A percentile compares a stretch with the other conserved stretches of the same genome.
Evolutionary conservation across 73 alveolate genomes (phyloP).

Genomic region (Effrenium voratum): DNA sequence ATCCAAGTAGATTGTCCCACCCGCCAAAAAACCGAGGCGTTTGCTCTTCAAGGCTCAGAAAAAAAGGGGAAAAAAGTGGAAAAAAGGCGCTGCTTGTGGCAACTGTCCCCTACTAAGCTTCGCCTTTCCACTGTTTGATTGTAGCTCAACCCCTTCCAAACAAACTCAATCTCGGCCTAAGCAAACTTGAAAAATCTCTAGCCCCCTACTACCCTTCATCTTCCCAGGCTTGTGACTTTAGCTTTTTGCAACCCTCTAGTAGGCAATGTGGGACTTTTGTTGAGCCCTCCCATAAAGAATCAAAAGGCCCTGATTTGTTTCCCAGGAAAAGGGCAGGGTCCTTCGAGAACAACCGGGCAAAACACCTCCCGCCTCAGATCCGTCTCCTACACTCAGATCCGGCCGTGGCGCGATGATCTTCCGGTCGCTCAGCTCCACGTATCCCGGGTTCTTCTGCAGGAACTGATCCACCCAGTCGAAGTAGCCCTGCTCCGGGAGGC

Average conservation of each 20-base stretch:
- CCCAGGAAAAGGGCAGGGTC: too few species aligned
- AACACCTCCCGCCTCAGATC: too few species aligned
- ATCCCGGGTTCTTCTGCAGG: conserved; percentile 68
- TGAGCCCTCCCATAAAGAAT: conserved; percentile 24
- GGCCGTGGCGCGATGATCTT: conserved; percentile 47
- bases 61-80: background rate
- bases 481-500: conserved; percentile 47
- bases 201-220: too few species aligned
- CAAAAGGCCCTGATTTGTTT: conserved; percentile 44
- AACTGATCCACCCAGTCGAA: conserved; percentile 89
- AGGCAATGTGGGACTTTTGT: background rate
- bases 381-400: conserved; percentile 10
- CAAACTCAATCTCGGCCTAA: too few species aligned
- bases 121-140: too few species aligned
- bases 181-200: too few species aligned
- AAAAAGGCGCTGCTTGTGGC: background rate
- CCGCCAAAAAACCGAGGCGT: background rate
- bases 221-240: too few species aligned
- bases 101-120: too few species aligned
- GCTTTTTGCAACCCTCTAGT: too few species aligned
- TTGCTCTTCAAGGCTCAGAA: too few species aligned
- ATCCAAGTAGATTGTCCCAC: background rate
- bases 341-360: too few species aligned
- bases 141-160: too few species aligned
- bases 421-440: conserved; percentile 79